Conservation (phyloP, 306 rosid species). For the Alnus rubra region DNA sequence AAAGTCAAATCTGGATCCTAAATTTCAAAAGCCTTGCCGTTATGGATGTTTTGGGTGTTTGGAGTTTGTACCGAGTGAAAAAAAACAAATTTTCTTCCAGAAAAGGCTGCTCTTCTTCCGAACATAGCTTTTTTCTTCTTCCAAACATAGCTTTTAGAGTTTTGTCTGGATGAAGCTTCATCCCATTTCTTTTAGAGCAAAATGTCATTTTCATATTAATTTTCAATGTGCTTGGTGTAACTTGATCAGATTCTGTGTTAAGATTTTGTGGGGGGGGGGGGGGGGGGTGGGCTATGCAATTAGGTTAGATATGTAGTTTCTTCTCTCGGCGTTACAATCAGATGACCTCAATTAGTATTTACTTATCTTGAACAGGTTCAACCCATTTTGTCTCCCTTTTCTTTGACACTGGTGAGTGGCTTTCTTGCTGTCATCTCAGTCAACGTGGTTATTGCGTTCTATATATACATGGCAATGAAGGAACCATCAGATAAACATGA, state of each 20-base stretch:
- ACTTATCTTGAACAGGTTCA: constrained; percentile 49
- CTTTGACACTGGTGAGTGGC: constrained; percentile 77
- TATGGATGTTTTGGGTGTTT: too few species aligned
- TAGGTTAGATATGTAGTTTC: too few species aligned
- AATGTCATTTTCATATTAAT: constrained; percentile 4
- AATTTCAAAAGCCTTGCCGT: too few species aligned
- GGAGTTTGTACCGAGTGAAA: too few species aligned
- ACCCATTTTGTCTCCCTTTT: constrained; percentile 60
- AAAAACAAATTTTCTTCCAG: too few species aligned
- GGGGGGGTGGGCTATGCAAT: not conserved
- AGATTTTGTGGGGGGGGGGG: too few species aligned
- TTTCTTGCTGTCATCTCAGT: constrained; percentile 90
- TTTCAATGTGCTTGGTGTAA: not conserved
- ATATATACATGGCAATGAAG: constrained; percentile 82
- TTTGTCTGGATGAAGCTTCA: not conserved
- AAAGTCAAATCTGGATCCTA: too few species aligned
- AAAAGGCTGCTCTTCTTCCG: not conserved
- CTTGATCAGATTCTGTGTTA: not conserved
- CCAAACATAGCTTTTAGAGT: too few species aligned
- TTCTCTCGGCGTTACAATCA: too few species aligned
- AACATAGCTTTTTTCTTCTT: too few species aligned
- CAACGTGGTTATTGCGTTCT: constrained; percentile 74
- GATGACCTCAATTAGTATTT: not conserved
- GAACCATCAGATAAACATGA: constrained; percentile 77
- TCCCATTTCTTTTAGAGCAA: not conserved